Evolutionary conservation across 148 eudicot genomes (phyloP), one percentile per base, ranked within the genome.

Genomic region (Talinum fruticosum): DNA sequence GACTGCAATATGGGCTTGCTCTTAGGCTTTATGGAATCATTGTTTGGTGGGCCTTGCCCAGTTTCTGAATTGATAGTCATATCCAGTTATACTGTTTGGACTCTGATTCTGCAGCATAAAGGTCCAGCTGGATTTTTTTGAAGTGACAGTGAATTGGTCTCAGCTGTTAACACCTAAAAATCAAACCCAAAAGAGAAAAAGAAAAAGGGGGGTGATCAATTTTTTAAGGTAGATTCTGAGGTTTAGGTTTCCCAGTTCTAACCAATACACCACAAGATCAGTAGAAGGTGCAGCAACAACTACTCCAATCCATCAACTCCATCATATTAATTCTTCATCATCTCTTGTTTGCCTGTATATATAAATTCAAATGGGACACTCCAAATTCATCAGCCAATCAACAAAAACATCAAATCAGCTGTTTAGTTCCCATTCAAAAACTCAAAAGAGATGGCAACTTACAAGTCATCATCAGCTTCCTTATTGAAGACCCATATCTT

Each of bases 221-320:
- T n/a, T 26, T 19, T 15, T 2, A 8, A 35, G 1, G 66, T 78
- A 68, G 72, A 41, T 59, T 19, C 73, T 71, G 69, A 77, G 80
- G 79, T 57, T 79, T 80, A 78, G 81, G 84, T 83, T 73, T 72
- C 41, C 84, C 35, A 74, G 71, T 78, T 81, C 80, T 80, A 89
- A 87, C 92, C 73, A 85, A 89, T 69, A 80, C 92, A 89, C 87
- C 73, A 57, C 7, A 69, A 82, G 80, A 62, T 73, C 65, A 68
- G 71, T 77, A 13, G 18, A 57, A 66, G 45, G 33, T 47, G 14
- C 70, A 23, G 35, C 47, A 0, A 32, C 70, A 87, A 83, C 90
- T 80, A 36, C 93, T 86, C 89, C 89, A 88, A 71, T 13, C 81
- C 66, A 88, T 86, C 89, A 81, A 88, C 87, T 85, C 89, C 88